Conservation (phyloP, 768 basidiomycete genomes). For the Boletellus emodensis region DNA sequence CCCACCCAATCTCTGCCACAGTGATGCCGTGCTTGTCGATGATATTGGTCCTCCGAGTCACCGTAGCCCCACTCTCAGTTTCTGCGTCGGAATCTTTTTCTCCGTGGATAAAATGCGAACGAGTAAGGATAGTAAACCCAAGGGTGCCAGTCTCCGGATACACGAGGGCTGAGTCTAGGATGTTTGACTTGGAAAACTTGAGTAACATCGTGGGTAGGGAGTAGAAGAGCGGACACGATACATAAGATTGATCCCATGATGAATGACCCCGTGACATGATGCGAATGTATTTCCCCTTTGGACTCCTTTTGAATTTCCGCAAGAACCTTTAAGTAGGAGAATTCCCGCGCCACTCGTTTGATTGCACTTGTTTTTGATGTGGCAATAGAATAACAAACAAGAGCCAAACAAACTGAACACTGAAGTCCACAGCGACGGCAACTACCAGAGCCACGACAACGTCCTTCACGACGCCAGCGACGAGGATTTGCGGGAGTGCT, state of each 20-base stretch:
- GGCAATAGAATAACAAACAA: constrained; percentile 29
- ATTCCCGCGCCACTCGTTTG: constrained; percentile 17
- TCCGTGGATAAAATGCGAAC: constrained; percentile 27
- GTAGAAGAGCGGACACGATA: neutral
- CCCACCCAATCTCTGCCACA: constrained; percentile 51
- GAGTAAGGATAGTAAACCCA: constrained; percentile 49
- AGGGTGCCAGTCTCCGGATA: constrained; percentile 48
- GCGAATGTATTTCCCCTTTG: constrained; percentile 2
- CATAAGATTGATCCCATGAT: neutral
- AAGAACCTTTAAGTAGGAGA: constrained; percentile 2
- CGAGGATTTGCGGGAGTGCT: constrained; percentile 12
- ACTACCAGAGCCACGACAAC: constrained; percentile 27
- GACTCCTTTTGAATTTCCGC: neutral
- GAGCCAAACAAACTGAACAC: constrained; percentile 27
- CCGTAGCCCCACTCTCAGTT: constrained; percentile 21
- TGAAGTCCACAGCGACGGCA: constrained; percentile 28
- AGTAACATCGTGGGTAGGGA: constrained; percentile 42
- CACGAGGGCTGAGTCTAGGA: constrained; percentile 53
- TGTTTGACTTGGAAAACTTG: constrained; percentile 55
- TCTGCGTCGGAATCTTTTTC: constrained; percentile 30
- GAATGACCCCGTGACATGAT: neutral
- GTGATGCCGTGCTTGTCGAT: constrained; percentile 38
- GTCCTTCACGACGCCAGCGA: constrained; percentile 16
- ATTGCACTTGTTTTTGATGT: constrained; percentile 28
- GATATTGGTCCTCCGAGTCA: constrained; percentile 42